Base-by-base conservation (phyloP, 2,329 filamentous ascomycete species). In the Penicillium brasilianum region DNA sequence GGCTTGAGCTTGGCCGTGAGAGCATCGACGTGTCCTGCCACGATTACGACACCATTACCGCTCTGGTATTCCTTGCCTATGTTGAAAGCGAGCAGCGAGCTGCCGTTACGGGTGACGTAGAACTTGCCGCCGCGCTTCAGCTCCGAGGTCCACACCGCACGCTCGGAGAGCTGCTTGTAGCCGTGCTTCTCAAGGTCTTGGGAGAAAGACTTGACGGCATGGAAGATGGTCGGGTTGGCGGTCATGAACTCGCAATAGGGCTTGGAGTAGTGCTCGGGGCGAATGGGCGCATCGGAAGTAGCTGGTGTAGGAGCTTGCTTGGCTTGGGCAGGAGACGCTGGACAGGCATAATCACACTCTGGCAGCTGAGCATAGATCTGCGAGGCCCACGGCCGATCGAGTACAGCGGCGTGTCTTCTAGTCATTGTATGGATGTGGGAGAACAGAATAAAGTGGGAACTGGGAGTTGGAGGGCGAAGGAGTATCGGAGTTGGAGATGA, bases 1-100 rank as follows among this genome's bases (percentile, higher is more conserved):
- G 95, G 94, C 87, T 98, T 98, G 69, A 98, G 81, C 77, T 89
- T 91, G 18, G 93, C 91, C 16, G 93, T 96, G 56, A 98, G 81
- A 50, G 94, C 93, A 78, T 98, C 95, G 64, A 98, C 90, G 77
- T 98, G 95, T 8, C 93, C 93, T 3, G 91, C 95, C 49, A 98
- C 84, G 78, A 97, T 93, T 58, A 89, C 92, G 53, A 94, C 85
- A 51, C 94, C 94, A 71, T 96, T 93, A 9, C 94, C 94, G 55
- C 90, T 85, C 77, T 90, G 84, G 76, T 97, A 97, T 2, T 88
- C 84, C 55, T 86, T 87, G 59, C 94, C 94, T 58, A 97, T 85
- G 4, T 87, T 86, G 78, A 97, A 98, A 8, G 93, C 91, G 70
- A 97, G 91, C 66, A 96, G 77, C 43, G 91, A 90, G 75, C 89